Base-by-base conservation (phyloP, 352 stramenopile species). In the Phytophthora capsici region DNA sequence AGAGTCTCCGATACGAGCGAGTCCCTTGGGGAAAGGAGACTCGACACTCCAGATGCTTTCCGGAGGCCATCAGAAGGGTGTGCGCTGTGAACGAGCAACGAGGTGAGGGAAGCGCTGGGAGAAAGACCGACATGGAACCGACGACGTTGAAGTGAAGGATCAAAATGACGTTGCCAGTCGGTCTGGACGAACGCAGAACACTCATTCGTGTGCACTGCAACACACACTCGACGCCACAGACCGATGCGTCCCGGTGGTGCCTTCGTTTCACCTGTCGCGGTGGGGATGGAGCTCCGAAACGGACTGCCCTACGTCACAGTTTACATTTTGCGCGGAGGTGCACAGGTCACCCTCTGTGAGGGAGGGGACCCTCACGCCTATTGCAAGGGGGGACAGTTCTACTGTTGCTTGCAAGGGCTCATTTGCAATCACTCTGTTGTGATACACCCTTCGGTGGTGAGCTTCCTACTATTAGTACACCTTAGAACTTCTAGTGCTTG, bases 21-120 rank as follows among this genome's bases (percentile, higher is more conserved):
- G 32, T 45, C 32, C 30, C 23, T 43, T 19, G 22, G 36, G 52
- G 22, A 63, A 57, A 63, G 52, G 45, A 57, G 52, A 22, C 10
- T n/a, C 49, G 26, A 36, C n/a, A 45, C n/a, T 19, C 54, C 55
- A 65, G 55, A 66, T 71, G 56, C 25, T 61, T 71, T 61, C 41
- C 40, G 26, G 52, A 57, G 43, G 16, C 16, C 34, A 46, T 51
- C 16, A 44, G 40, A 44, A 37, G 54, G 44, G 37, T 60, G 38
- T 45, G 16, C 22, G 22, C 23, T 45, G 36, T 51, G 26, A 46
- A 26, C 37, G 36, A 50, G 46, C 32, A n/a, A 7, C 32, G n/a
- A 52, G 10, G 1, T 14, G 47, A 66, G 44, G 51, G 51, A 38
- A 57, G 54, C 41, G 19, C 49, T 55, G 49, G 60, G 30, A 37